A percentile compares a stretch with the other conserved stretches of the same genome.
Conservation (phyloP, 1,284 basidiomycete species). For the Wolfiporia cocos region DNA sequence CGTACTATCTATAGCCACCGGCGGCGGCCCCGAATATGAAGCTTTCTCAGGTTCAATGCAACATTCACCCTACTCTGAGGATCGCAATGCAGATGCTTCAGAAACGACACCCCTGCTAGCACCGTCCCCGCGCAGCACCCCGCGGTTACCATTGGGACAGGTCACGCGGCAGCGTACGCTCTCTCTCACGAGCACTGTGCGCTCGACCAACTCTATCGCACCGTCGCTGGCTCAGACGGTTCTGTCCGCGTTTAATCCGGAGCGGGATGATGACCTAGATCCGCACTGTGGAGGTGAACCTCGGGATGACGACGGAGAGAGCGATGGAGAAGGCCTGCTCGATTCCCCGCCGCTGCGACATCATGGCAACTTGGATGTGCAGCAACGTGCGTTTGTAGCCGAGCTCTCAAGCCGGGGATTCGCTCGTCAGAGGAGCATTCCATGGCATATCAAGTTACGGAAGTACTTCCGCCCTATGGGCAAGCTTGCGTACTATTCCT, state of each 20-base stretch:
- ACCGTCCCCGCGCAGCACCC: constrained; percentile 10
- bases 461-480: constrained; percentile 60
- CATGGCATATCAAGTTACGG: constrained; percentile 28
- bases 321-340: constrained; percentile 11
- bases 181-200: constrained; percentile 48
- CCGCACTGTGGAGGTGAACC: constrained; percentile 23
- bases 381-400: constrained; percentile 14
- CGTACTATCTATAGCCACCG: constrained; percentile 30
- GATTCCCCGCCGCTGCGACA: constrained; percentile 11
- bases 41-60: constrained; percentile 5
- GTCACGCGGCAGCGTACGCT: constrained; percentile 35
- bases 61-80: constrained; percentile 11
- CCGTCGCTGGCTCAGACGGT: constrained; percentile 64
- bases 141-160: constrained; percentile 13
- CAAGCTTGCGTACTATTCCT: constrained; percentile 48
- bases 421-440: constrained; percentile 5
- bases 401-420: constrained; percentile 15
- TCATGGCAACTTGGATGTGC: constrained; percentile 12
- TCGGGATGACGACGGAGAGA: constrained; percentile 9
- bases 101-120: constrained; percentile 40
- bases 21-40: constrained; percentile 25
- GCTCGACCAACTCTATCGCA: constrained; percentile 41
- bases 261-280: constrained; percentile 34
- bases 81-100: constrained; percentile 18
- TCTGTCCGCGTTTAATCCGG: constrained; percentile 50